phyloP scores from a whole-genome alignment of 139 green algal genomes.

The Micromonas commoda region DNA sequence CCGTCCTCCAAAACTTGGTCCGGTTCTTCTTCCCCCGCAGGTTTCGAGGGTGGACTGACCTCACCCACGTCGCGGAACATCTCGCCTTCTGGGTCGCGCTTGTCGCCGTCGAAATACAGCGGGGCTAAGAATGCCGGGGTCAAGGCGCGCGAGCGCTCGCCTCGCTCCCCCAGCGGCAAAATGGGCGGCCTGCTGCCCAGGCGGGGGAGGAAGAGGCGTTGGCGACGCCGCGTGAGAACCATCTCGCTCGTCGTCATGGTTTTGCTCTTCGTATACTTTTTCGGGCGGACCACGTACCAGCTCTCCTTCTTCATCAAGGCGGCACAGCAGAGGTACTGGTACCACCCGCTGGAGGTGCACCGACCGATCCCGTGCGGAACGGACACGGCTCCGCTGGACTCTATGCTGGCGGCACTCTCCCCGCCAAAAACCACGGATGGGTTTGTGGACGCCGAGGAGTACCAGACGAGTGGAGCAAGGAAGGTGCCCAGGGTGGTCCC shows the following conservation, averaged over 20 bases:
- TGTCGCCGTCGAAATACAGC: not conserved
- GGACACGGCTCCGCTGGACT: not conserved
- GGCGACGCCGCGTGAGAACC: not conserved
- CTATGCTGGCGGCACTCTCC: not conserved
- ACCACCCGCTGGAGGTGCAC: constrained; percentile 5
- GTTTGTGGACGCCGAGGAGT: not conserved
- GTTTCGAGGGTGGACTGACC: no score
- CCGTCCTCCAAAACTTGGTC: no score
- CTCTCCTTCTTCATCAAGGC: constrained; percentile 13
- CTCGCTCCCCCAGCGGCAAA: not conserved
- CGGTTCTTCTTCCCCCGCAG: no score
- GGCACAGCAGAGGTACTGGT: not conserved
- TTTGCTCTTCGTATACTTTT: constrained; percentile 10
- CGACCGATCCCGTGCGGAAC: constrained; percentile 3
- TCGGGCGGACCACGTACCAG: constrained; percentile 23
- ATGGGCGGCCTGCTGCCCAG: no score
- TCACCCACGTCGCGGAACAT: no score
- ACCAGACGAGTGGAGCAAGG: not conserved
- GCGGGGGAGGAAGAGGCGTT: not conserved
- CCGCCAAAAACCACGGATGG: not conserved
- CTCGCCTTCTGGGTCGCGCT: not conserved
- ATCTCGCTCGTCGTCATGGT: not conserved
- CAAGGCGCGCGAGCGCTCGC: not conserved
- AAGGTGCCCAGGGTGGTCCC: not conserved
- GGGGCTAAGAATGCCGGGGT: not conserved